Percentiles rank a stretch among this genome's conserved stretches.
Evolutionary conservation across 148 eudicot species (phyloP).

Genomic region (Cornus florida): DNA sequence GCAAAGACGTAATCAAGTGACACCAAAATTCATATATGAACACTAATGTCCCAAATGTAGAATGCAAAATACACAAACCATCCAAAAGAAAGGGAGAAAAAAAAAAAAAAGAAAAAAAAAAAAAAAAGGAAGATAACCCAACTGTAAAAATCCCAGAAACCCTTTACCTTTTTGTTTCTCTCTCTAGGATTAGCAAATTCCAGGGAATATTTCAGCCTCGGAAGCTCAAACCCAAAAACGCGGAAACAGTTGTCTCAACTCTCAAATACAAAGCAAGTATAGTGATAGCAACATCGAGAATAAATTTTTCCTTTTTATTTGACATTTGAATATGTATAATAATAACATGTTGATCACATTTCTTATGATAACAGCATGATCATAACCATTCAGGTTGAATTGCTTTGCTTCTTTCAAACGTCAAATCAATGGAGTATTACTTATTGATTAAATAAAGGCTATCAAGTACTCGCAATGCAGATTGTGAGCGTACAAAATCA

Average conservation of each 20-base stretch:
- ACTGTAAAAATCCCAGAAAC: conserved; percentile 11
- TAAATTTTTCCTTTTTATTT: background rate
- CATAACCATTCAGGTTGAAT: background rate
- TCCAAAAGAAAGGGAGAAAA: background rate
- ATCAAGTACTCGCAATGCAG: background rate
- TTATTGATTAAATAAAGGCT: background rate
- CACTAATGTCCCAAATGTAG: background rate
- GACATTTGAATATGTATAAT: background rate
- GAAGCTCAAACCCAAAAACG: conserved; percentile 8
- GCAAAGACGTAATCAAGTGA: background rate
- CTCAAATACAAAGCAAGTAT: conserved; percentile 1
- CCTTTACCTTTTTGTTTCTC: conserved; percentile 10
- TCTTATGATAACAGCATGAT: background rate
- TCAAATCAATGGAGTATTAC: background rate
- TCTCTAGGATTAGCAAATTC: background rate
- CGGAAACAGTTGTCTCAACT: background rate
- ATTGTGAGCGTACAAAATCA: background rate
- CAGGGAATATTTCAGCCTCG: background rate
- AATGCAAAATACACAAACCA: background rate
- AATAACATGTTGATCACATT: background rate
- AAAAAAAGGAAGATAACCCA: conserved; percentile 5
- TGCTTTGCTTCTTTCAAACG: background rate
- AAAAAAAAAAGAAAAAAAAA: too few species aligned
- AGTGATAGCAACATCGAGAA: conserved; percentile 7
- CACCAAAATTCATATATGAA: conserved; percentile 1